These are phyloP conservation scores for Celoporthe dispersa DNA, from an alignment of 2,329 filamentous ascomycete species.

Conservation along the genomic window DNA sequence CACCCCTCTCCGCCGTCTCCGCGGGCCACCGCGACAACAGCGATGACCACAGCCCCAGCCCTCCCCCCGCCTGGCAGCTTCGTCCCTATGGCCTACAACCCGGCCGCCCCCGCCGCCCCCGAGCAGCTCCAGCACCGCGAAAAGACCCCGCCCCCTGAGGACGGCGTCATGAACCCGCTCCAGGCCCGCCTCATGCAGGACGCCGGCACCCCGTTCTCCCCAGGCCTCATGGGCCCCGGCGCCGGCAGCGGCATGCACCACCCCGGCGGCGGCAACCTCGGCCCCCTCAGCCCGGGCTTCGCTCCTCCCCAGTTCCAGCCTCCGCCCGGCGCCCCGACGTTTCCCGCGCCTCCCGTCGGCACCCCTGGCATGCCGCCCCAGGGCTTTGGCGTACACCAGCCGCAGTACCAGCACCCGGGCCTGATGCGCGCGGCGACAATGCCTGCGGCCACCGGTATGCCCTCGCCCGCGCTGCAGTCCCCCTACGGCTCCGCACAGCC, in stretches of 20 bases:
- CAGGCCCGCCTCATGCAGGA: constrained; percentile 63
- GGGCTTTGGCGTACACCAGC: constrained; percentile 43
- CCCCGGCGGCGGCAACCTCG: constrained; percentile 40
- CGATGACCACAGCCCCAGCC: constrained; percentile 38
- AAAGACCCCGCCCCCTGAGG: constrained; percentile 78
- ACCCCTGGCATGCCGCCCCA: constrained; percentile 48
- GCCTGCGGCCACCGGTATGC: constrained; percentile 49
- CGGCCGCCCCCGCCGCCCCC: constrained; percentile 75
- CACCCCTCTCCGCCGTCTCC: constrained; percentile 44
- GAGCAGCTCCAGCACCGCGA: constrained; percentile 74
- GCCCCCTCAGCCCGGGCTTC: constrained; percentile 46
- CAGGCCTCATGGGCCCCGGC: constrained; percentile 43
- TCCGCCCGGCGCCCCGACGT: constrained; percentile 45
- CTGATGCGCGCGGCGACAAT: constrained; percentile 55
- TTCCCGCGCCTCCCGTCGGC: constrained; percentile 46
- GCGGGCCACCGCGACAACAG: constrained; percentile 38
- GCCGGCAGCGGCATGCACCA: constrained; percentile 32
- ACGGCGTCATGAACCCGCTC: constrained; percentile 63
- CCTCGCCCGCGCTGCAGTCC: constrained; percentile 46
- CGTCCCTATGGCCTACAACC: constrained; percentile 75
- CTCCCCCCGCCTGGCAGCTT: constrained; percentile 49
- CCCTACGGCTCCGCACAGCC: constrained; percentile 44
- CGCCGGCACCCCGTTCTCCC: constrained; percentile 56
- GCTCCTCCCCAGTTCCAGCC: constrained; percentile 42
- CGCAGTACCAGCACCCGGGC: constrained; percentile 45